Evolutionary conservation across 169 alveolate species (phyloP), one percentile per base, ranked within the genome.

Genomic region (Besnoitia besnoiti): DNA sequence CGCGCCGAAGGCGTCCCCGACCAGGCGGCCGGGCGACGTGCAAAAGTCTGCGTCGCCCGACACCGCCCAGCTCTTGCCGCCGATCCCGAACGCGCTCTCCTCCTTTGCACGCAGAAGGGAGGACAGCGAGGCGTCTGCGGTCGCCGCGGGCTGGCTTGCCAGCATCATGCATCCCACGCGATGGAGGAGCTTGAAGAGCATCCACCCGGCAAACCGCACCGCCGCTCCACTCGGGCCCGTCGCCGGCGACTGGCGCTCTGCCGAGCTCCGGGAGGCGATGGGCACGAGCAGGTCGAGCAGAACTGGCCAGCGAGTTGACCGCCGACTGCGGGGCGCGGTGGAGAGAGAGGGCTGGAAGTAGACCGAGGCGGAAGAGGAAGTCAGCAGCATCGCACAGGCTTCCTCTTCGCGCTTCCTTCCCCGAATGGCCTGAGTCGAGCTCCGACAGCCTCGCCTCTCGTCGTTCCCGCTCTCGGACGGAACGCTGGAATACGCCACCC

Each of bases 121-220:
- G 90, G 47, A n/a, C 82, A 2, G 5, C 39, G 82, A 10, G 39
- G n/a, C 46, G n/a, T 10, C n/a, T 27, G 47, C 46, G 24, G n/a
- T 10, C 82, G 82, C 84, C 51, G 93, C 89, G n/a, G 93, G 61
- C 44, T 40, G 19, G 67, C 42, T n/a, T 37, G 93, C 94, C 76
- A 94, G 67, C 91, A 95, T 91, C 82, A 87, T 79, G 37, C 94
- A 79, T 44, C 92, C 93, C 27, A 92, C 91, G 55, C 92, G 67
- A 47, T 95, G 96, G 90, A 95, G 93, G 85, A 93, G 82, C 82
- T 90, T 88, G 67, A 95, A 89, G 39, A 95, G 92, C 94, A 93
- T 88, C 95, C 95, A 93, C 51, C 96, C 96, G 49, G 94, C 93
- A 61, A 93, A 94, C n/a, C 95, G 94, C 51, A 91, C 93, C n/a